Evolutionary conservation across 352 stramenopile genomes (phyloP), one percentile per base, ranked within the genome.

Genomic region (Thalassiosira pacifica): DNA sequence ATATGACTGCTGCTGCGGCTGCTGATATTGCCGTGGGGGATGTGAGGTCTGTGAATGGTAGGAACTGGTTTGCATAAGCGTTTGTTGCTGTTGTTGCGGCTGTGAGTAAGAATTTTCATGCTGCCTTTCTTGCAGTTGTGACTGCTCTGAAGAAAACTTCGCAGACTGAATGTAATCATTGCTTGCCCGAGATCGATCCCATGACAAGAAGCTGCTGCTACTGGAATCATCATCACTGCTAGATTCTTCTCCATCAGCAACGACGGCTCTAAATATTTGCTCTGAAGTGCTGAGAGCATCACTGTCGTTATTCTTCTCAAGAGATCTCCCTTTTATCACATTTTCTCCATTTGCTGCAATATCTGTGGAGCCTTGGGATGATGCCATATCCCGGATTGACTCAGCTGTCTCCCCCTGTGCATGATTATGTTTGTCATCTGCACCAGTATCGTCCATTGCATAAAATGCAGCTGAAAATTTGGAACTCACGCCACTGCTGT

Each of bases 131-230:
- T 48, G 6, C 6, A 48, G 37, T 48, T 48, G 37, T 6, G 6
- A 13, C 13, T 48, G 37, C 6, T 6, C 13, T 6, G 37, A 48
- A 48, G 37, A 13, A 6, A 13, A 6, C 6, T 48, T 48, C 13
- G 13, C 37, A 48, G 37, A 6, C 37, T 48, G 37, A 13, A 48
- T 48, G 27, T 74, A 74, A 19, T 37, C 65, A 24, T 22, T 26
- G 11, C 65, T 74, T 40, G 34, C 6, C 37, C 65, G 65, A 26
- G 65, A 59, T 61, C 34, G 65, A 2, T 74, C 65, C 65, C 65
- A 74, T n/a, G 65, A 74, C 26, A 74, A 45, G n/a, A 74, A 74
- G 37, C 37, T 48, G 13, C 37, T 48, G 6, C n/a, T n/a, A n/a
- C n/a, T n/a, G n/a, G n/a, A n/a, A n/a, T 48, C 37, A 13, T 6